phyloP scores from a whole-genome alignment of 768 basidiomycete species.

The Obba rivulosa region DNA sequence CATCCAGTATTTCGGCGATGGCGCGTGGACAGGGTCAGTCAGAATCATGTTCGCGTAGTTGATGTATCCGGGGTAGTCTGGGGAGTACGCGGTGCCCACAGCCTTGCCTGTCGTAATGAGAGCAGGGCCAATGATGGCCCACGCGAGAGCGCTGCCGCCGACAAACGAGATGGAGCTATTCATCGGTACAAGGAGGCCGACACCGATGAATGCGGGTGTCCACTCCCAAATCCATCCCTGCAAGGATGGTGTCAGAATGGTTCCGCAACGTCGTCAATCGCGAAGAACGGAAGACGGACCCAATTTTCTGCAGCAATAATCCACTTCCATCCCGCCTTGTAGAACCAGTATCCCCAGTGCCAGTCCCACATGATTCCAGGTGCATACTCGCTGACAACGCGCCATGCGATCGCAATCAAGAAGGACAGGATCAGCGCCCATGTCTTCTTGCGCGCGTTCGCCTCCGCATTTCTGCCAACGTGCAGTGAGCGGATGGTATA shows the following conservation, averaged over 20 bases:
- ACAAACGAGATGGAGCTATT: conserved; percentile 17
- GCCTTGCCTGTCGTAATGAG: conserved; percentile 15
- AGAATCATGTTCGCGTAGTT: conserved; percentile 18
- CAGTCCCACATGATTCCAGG: conserved; percentile 20
- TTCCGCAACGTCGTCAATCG: not conserved
- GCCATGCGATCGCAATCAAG: conserved; percentile 11
- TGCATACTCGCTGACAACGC: conserved; percentile 17
- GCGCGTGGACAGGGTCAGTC: conserved; percentile 14
- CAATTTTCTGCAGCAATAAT: conserved; percentile 17
- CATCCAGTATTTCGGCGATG: conserved; percentile 20
- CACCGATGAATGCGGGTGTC: conserved; percentile 20
- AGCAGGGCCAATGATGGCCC: conserved; percentile 18
- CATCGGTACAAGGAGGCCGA: conserved; percentile 14
- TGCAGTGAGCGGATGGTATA: conserved; percentile 20
- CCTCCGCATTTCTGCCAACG: conserved; percentile 15
- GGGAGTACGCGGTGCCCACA: conserved; percentile 8
- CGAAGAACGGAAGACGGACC: conserved; percentile 1
- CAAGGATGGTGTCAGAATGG: not conserved
- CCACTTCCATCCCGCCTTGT: conserved; percentile 18
- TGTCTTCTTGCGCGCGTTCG: conserved; percentile 18
- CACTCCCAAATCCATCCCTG: conserved; percentile 18
- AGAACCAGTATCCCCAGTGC: conserved; percentile 19
- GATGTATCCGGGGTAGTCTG: conserved; percentile 14
- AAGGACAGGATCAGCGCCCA: conserved; percentile 14
- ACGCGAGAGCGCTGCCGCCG: conserved; percentile 14